Conservation (phyloP, 2,329 filamentous ascomycete species). For the Cytospora mali region DNA sequence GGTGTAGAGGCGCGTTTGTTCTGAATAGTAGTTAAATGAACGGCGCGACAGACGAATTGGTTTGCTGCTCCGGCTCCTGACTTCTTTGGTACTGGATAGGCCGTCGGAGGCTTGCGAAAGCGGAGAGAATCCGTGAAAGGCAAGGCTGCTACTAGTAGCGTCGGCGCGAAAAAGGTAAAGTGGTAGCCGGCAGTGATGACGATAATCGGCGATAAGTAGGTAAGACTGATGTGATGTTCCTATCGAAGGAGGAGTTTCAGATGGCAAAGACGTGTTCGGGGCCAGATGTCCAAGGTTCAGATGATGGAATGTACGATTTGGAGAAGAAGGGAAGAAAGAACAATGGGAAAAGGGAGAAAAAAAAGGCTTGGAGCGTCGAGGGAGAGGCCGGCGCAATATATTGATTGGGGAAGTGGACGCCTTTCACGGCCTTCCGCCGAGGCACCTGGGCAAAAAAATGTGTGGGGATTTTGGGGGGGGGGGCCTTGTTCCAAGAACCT, state of each 20-base stretch:
- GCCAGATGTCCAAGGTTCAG: not conserved
- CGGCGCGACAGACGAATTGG: not conserved
- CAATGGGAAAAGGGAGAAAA: not conserved
- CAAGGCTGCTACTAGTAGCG: not conserved
- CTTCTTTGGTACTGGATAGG: not conserved
- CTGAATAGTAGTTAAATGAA: not conserved
- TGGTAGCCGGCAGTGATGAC: not conserved
- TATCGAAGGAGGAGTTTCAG: not conserved
- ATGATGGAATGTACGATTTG: not conserved
- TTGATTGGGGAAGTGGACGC: not conserved
- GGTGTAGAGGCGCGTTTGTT: too few species aligned
- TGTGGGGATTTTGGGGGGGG: not conserved
- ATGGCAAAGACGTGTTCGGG: not conserved
- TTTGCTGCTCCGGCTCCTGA: not conserved
- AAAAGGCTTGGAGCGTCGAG: conserved; percentile 2
- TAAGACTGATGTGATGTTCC: not conserved
- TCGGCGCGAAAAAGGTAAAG: not conserved
- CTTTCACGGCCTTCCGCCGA: conserved; percentile 16
- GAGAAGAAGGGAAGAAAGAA: not conserved
- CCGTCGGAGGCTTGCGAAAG: not conserved
- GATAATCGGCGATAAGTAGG: not conserved
- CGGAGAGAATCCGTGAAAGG: not conserved
- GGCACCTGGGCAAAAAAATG: conserved; percentile 1
- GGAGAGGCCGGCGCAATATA: conserved; percentile 5
- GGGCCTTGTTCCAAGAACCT: not conserved